A percentile compares a stretch with the other conserved stretches of the same genome.
These are phyloP conservation scores for Tephrocybe rancida DNA, from an alignment of 768 basidiomycete species.

Conservation along the genomic window DNA sequence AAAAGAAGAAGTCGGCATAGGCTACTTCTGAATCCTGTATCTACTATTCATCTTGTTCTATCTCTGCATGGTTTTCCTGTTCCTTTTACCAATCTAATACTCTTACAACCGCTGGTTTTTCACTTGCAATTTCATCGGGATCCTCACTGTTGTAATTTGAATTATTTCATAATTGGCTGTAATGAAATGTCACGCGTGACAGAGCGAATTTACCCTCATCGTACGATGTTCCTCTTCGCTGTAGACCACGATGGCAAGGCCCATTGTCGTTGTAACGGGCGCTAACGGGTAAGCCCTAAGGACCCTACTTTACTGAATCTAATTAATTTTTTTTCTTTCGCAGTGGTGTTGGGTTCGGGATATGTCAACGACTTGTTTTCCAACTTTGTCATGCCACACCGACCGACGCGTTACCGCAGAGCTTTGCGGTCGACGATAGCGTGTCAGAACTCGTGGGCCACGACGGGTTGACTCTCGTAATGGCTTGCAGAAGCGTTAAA, in stretches of 20 bases:
- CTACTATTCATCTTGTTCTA: slow-evolving; percentile 15
- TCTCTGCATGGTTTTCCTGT: background rate
- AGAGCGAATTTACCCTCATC: slow-evolving; percentile 7
- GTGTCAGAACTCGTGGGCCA: slow-evolving; percentile 22
- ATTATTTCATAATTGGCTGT: too few relatives aligned
- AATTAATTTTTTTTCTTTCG: background rate
- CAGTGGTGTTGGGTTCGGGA: slow-evolving; percentile 85
- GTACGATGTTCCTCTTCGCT: slow-evolving; percentile 17
- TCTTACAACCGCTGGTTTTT: background rate
- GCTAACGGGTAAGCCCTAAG: slow-evolving; percentile 63
- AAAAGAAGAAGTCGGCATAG: slow-evolving; percentile 56
- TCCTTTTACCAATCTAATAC: background rate
- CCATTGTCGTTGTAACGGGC: slow-evolving; percentile 68
- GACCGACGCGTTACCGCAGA: slow-evolving; percentile 52
- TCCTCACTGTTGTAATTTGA: too few relatives aligned
- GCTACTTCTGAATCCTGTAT: slow-evolving; percentile 17
- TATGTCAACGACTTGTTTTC: slow-evolving; percentile 75
- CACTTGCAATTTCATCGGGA: background rate
- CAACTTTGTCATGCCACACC: slow-evolving; percentile 59
- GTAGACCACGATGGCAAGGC: slow-evolving; percentile 36
- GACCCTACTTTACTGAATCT: background rate
- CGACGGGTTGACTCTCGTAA: slow-evolving; percentile 68
- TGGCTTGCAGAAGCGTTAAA: slow-evolving; percentile 75
- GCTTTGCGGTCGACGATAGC: slow-evolving; percentile 25
- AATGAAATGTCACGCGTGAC: slow-evolving; percentile 13